A percentile compares a stretch with the other conserved stretches of the same genome.
These are phyloP conservation scores for Sphaerulina musiva DNA, from an alignment of 2,329 filamentous ascomycete genomes.

Conservation along the genomic window DNA sequence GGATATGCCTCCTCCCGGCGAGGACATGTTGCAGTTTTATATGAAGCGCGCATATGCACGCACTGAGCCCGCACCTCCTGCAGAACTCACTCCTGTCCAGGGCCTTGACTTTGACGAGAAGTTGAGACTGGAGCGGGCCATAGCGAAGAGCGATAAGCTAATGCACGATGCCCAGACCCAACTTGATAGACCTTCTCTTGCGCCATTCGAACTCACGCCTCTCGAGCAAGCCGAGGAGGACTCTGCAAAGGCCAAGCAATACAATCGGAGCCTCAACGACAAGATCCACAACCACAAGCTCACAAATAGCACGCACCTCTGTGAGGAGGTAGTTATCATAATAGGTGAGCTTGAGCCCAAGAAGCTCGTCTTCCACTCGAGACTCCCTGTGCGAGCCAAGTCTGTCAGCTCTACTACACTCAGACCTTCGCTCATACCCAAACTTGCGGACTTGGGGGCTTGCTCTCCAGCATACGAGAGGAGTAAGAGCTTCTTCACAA, in stretches of 20 bases:
- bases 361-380: neutral
- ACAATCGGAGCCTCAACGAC: constrained; percentile 1
- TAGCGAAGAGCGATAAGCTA: constrained; percentile 8
- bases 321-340: constrained; percentile 3
- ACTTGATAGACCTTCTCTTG: constrained; percentile 5
- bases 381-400: neutral
- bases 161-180: constrained; percentile 5
- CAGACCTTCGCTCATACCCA: neutral
- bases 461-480: neutral
- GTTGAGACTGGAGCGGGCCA: constrained; percentile 9
- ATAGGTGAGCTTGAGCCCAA: constrained; percentile 10
- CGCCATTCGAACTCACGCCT: constrained; percentile 8
- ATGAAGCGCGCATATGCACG: constrained; percentile 15
- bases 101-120: neutral
- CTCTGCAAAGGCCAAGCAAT: constrained; percentile 8
- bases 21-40: constrained; percentile 10
- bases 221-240: constrained; percentile 12
- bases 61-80: neutral
- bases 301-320: constrained; percentile 5
- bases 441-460: neutral
- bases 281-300: neutral
- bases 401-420: neutral
- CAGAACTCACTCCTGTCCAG: constrained; percentile 1
- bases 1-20: constrained; percentile 11
- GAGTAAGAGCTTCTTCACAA: neutral